Base-by-base conservation (phyloP, 306 rosid genomes). In the Elaeagnus macrophylla region DNA sequence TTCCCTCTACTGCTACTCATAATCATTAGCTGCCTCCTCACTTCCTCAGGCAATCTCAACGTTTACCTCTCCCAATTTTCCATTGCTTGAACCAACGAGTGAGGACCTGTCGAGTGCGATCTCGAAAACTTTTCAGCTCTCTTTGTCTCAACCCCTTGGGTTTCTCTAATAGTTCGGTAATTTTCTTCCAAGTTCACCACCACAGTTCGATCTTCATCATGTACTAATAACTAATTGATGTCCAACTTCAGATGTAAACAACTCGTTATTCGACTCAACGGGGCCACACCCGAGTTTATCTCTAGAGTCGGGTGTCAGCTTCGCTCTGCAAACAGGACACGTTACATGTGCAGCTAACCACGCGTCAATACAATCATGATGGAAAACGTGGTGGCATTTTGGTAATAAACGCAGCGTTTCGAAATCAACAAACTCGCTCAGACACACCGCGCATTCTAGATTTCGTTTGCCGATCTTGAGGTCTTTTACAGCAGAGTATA, bases 51-150 rank as follows among this genome's bases (percentile, higher is more conserved):
- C 60, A 77, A 51, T 65, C 68, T 71, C 64, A 81, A 43, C 5
- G 83, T 74, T 65, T 59, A 79, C 57, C 83, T 70, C 50, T 87
- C 94, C 38, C 59, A 51, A 51, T 63, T 19, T 57, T 73, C 67
- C 47, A 62, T 79, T 3, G 35, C 57, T 52, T 74, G 83, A 48
- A 56, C 67, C 60, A 71, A 51, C 17, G 15, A 15, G 0, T 81
- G 79, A 71, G 83, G 89, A 7, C 94, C 94, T 1, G 94, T 88
- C 39, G 96, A 88, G 51, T 88, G 77, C 8, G 88, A 88, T 61
- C 83, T 75, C 37, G 59, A 39, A 11, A 65, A 39, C 44, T 62
- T 65, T 55, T 17, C 61, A 25, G 32, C 32, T 25, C 32, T 25
- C 32, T 25, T 25, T 12, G 6, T 18, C 52, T 46, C 56, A 20